Base-by-base conservation (phyloP, 345 rosid genomes). In the Eucalyptus microcorys region DNA sequence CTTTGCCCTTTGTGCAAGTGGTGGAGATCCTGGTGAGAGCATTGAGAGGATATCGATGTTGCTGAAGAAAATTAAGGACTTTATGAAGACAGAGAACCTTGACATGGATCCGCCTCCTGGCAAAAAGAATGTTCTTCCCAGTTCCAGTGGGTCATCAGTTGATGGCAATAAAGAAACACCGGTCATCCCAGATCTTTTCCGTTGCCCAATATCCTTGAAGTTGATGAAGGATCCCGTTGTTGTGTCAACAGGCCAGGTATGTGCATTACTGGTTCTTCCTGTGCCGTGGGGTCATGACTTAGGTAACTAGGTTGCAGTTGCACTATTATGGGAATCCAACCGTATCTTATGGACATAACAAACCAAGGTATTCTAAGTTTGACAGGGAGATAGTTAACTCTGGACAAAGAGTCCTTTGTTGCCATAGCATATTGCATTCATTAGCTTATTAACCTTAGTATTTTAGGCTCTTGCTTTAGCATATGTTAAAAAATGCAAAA, bases 221-320 rank as follows among this genome's bases (percentile, higher is more conserved):
- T 91, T 98, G 93, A 98, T 98, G 97, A 95, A 93, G 91, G 99
- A 98, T 94, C 99, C 99, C 68, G 98, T 96, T 89, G 96, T 98
- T 92, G 99, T 98, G 89, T 96, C 99, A 53, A 96, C 98, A 66
- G 99, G 99, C 86, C 98, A 98, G 98, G 99, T 98, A 95, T 64
- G 88, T 86, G 87, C 81, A 85, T 85, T 71, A 14, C 76, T 64
- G 76, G 76, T 64, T 4, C 76, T 32, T 90, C 88, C 76, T 64
- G 19, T 61, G 48, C 64, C 91, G 87, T 49, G 37, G 37, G 21
- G 19, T 64, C 76, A 14, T n/a, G 76, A 64, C 76, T 12, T n/a
- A 7, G 40, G 76, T 64, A n/a, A 32, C 76, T n/a, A n/a, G 21
- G 76, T 64, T 64, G 76, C 37, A 64, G 76, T 64, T n/a, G 76